A percentile compares a stretch with the other conserved stretches of the same genome.
Evolutionary conservation across 163 green algal species (phyloP).

Genomic region (Scenedesmus sp.): DNA sequence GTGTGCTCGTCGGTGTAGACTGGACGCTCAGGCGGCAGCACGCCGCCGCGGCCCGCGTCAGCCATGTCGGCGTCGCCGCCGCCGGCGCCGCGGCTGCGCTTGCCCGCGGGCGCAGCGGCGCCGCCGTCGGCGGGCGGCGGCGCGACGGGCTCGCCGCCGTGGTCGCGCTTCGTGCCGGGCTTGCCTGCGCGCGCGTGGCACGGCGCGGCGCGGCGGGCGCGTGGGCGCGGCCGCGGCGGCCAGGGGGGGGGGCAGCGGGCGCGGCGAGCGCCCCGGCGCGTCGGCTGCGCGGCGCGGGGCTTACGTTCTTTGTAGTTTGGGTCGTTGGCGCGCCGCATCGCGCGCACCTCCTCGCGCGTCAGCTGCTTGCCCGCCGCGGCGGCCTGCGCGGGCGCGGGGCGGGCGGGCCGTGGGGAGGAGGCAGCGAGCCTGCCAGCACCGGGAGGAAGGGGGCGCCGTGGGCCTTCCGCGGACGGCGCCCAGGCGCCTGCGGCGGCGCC

Average conservation of each 20-base stretch:
- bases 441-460: too few relatives aligned
- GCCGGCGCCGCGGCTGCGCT: conserved; percentile 3
- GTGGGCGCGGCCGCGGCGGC: too few relatives aligned
- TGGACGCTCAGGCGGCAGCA: not conserved
- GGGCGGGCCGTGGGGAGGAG: too few relatives aligned
- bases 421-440: too few relatives aligned
- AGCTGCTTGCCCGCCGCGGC: too few relatives aligned
- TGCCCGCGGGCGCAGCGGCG: conserved; percentile 20
- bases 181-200: conserved; percentile 23
- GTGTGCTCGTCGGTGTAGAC: conserved; percentile 60
- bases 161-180: conserved; percentile 35
- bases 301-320: conserved; percentile 73
- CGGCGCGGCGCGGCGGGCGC: too few relatives aligned
- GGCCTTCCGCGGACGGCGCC: too few relatives aligned
- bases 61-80: conserved; percentile 11
- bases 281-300: too few relatives aligned
- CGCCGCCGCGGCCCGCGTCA: conserved; percentile 13
- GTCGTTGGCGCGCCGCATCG: conserved; percentile 73
- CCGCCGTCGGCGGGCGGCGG: not conserved
- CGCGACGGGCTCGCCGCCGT: not conserved
- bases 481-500: too few relatives aligned
- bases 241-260: too few relatives aligned
- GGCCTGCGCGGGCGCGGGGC: too few relatives aligned
- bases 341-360: conserved; percentile 69
- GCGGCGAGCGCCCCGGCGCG: too few relatives aligned